Conservation (phyloP, 2,329 filamentous ascomycete genomes). For the Arthrobotrys sinensis region DNA sequence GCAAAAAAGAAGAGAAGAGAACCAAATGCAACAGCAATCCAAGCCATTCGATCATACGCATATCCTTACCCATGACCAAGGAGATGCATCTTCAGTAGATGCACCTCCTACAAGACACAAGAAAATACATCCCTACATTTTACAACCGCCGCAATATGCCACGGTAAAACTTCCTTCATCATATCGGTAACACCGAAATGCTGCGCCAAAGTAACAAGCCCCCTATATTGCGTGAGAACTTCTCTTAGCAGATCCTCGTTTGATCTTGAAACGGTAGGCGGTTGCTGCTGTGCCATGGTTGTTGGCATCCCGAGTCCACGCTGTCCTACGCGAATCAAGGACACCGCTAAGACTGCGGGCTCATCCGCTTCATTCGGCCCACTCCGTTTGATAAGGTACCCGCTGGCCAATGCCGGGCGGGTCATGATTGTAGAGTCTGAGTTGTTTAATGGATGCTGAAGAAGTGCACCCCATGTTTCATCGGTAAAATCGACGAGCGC, state of each 20-base stretch:
- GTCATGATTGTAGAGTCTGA: conserved; percentile 73
- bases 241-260: conserved; percentile 79
- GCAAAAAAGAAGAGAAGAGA: conserved; percentile 2
- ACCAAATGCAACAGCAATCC: background rate
- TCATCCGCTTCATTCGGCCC: conserved; percentile 74
- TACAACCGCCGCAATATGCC: conserved; percentile 82
- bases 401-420: conserved; percentile 75
- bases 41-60: conserved; percentile 4
- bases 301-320: conserved; percentile 69
- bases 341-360: conserved; percentile 71
- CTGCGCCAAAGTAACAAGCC: conserved; percentile 78
- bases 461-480: conserved; percentile 81
- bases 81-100: background rate
- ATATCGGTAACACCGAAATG: conserved; percentile 76
- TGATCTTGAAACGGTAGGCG: conserved; percentile 69
- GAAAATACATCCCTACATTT: conserved; percentile 75
- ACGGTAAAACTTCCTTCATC: conserved; percentile 77
- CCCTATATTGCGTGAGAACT: conserved; percentile 78
- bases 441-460: conserved; percentile 74
- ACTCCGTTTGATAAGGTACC: conserved; percentile 77
- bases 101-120: conserved; percentile 38
- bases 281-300: conserved; percentile 61
- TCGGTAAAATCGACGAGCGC: conserved; percentile 81
- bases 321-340: conserved; percentile 43
- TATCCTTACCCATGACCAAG: conserved; percentile 11